A percentile compares a stretch with the other conserved stretches of the same genome.
Conservation (phyloP, 208 protist species). For the Leishmania amazonensis region DNA sequence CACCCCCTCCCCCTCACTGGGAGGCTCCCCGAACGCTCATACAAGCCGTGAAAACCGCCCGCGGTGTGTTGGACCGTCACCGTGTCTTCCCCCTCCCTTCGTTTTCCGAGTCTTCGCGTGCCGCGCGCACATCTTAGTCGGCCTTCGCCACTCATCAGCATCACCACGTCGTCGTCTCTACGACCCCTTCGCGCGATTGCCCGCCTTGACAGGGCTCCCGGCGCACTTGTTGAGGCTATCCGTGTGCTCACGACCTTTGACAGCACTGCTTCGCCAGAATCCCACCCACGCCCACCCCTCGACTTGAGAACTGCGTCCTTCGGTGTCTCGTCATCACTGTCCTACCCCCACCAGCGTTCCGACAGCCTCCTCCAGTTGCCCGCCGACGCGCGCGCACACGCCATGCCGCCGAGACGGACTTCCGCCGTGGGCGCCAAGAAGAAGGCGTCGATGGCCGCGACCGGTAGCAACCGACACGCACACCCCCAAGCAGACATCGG, state of each 20-base stretch:
- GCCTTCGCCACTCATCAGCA: not conserved
- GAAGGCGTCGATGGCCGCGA: not conserved
- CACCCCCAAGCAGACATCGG: constrained; percentile 44
- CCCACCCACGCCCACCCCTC: not conserved
- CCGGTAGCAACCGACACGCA: not conserved
- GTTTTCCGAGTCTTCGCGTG: not conserved
- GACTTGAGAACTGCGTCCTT: not conserved
- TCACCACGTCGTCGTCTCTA: not conserved
- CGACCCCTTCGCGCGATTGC: not conserved
- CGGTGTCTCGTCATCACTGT: not conserved
- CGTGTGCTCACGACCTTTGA: not conserved
- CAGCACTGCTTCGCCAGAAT: not conserved
- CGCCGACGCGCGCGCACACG: not conserved
- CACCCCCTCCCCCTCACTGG: not conserved
- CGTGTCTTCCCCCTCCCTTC: not conserved
- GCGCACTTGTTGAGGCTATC: not conserved
- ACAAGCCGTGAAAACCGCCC: not conserved
- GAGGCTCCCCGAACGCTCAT: not conserved
- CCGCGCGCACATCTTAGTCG: not conserved
- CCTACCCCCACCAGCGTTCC: not conserved
- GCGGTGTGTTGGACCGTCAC: not conserved
- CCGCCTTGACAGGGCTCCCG: not conserved
- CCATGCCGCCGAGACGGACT: constrained; percentile 1
- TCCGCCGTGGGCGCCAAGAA: not conserved
- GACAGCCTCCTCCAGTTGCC: not conserved